Evolutionary conservation across 2,329 filamentous ascomycete genomes (phyloP).

Genomic region (Talaromyces sp.): DNA sequence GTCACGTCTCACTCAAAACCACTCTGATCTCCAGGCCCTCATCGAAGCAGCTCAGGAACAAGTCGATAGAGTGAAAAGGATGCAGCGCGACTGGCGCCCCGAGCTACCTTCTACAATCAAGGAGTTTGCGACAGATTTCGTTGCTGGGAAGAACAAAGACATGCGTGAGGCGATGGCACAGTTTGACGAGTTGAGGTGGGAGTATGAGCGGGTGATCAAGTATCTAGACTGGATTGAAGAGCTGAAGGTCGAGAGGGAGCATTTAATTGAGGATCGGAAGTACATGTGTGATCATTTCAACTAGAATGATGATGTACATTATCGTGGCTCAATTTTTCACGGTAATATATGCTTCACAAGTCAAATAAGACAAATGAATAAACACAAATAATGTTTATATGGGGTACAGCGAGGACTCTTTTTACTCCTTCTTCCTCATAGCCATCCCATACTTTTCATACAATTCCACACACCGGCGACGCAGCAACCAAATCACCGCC

Average conservation of each 20-base stretch:
- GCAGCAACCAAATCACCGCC: not conserved
- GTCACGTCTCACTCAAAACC: not conserved
- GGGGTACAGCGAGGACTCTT: too few relatives aligned
- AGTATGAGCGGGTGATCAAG: not conserved
- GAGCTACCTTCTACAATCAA: not conserved
- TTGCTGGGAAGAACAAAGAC: not conserved
- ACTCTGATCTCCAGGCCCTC: not conserved
- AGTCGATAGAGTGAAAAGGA: conserved; percentile 9
- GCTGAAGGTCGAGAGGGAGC: conserved; percentile 3
- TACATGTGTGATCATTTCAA: conserved; percentile 12
- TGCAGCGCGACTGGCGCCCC: conserved; percentile 5
- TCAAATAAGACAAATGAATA: not conserved
- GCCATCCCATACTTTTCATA: not conserved
- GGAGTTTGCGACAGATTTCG: not conserved
- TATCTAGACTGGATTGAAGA: conserved; percentile 3
- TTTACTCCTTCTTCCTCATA: not conserved
- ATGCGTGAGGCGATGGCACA: not conserved
- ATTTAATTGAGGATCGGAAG: conserved; percentile 7
- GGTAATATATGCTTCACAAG: not conserved
- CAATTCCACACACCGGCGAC: not conserved
- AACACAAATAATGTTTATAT: not conserved
- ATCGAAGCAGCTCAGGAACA: conserved; percentile 6
- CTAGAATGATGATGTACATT: too few relatives aligned
- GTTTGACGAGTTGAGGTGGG: conserved; percentile 10
- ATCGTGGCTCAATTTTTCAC: too few relatives aligned